These are phyloP conservation scores for Craterostigma plantagineum DNA, from an alignment of 257 asterid genomes.

Conservation along the genomic window DNA sequence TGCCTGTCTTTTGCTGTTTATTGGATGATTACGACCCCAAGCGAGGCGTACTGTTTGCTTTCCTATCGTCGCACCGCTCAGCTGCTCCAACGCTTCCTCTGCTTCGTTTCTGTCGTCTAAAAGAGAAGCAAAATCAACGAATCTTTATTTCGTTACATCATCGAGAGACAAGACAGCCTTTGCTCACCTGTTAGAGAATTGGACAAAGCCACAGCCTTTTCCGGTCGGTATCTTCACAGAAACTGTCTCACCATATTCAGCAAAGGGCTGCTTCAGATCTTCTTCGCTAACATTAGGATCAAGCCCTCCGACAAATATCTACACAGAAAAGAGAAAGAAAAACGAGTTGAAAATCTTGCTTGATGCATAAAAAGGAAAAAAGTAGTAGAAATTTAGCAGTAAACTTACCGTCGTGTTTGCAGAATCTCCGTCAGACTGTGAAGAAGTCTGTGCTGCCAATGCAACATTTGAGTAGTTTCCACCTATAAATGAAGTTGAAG, in stretches of 20 bases:
- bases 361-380: not conserved
- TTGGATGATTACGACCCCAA: conserved; percentile 66
- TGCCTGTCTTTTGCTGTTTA: conserved; percentile 52
- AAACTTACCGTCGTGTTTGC: conserved; percentile 70
- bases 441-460: conserved; percentile 32
- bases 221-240: conserved; percentile 82
- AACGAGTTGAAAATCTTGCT: conserved; percentile 17
- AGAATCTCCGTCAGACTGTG: conserved; percentile 66
- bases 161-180: too few relatives aligned
- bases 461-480: conserved; percentile 58
- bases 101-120: conserved; percentile 35
- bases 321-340: conserved; percentile 6
- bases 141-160: too few relatives aligned
- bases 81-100: conserved; percentile 63
- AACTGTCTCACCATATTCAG: conserved; percentile 61
- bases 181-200: conserved; percentile 57
- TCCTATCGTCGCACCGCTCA: conserved; percentile 59
- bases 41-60: conserved; percentile 75
- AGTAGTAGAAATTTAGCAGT: conserved; percentile 9
- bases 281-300: conserved; percentile 71
- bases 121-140: not conserved
- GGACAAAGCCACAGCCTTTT: conserved; percentile 90
- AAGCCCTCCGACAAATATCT: conserved; percentile 96
- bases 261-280: conserved; percentile 74
- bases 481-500: conserved; percentile 19